These are phyloP conservation scores for Aspergillus ochraceoroseus DNA, from an alignment of 2,329 filamentous ascomycete genomes.

Conservation along the genomic window DNA sequence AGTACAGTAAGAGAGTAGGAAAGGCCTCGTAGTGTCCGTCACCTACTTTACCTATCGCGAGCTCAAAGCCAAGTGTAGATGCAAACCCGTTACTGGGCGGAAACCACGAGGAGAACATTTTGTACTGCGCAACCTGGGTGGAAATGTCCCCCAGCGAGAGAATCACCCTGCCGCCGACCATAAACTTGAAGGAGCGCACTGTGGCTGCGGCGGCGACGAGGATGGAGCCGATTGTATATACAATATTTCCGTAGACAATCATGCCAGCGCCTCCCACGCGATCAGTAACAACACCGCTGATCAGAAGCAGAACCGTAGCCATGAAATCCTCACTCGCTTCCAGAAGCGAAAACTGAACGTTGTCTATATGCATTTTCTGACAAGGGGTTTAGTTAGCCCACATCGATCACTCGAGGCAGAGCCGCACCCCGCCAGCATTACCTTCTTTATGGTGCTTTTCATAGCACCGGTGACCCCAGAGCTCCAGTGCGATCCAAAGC, in stretches of 20 bases:
- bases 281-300: slow-evolving; percentile 55
- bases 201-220: slow-evolving; percentile 56
- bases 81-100: slow-evolving; percentile 58
- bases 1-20: neutral
- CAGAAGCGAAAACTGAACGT: slow-evolving; percentile 55
- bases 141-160: slow-evolving; percentile 59
- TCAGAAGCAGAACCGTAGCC: slow-evolving; percentile 53
- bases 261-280: slow-evolving; percentile 55
- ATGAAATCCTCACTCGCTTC: slow-evolving; percentile 61
- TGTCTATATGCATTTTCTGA: slow-evolving; percentile 53
- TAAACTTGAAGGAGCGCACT: slow-evolving; percentile 55
- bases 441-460: slow-evolving; percentile 58
- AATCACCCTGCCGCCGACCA: slow-evolving; percentile 55
- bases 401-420: no score
- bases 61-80: slow-evolving; percentile 56
- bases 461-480: slow-evolving; percentile 57
- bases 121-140: slow-evolving; percentile 61
- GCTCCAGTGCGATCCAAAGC: slow-evolving; percentile 58
- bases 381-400: neutral
- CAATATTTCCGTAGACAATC: slow-evolving; percentile 58
- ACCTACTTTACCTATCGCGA: slow-evolving; percentile 52
- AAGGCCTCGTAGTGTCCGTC: neutral
- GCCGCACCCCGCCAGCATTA: no score
- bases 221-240: slow-evolving; percentile 56
- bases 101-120: slow-evolving; percentile 63